Conservation (phyloP, 305 asterid species). For the Solanum hybrid region DNA sequence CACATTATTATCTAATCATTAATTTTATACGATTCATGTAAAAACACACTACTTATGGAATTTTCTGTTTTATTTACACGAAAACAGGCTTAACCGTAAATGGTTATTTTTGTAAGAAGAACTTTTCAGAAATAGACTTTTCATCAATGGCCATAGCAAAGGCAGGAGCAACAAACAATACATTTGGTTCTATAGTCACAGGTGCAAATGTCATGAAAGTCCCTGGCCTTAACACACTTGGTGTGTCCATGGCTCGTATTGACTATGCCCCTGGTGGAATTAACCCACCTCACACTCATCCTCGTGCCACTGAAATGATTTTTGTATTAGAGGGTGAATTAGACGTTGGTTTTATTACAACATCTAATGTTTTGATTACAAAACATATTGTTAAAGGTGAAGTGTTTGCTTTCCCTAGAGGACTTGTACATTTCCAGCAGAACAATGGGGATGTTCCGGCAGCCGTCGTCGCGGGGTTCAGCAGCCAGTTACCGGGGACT, state of each 20-base stretch:
- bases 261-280: slow-evolving; percentile 86
- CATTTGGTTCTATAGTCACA: slow-evolving; percentile 53
- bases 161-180: slow-evolving; percentile 63
- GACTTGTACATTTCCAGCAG: slow-evolving; percentile 82
- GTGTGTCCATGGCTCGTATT: slow-evolving; percentile 62
- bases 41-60: neutral
- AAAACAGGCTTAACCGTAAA: slow-evolving; percentile 44
- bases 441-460: slow-evolving; percentile 59
- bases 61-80: neutral
- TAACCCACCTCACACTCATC: slow-evolving; percentile 93
- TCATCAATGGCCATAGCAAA: slow-evolving; percentile 34
- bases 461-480: slow-evolving; percentile 64
- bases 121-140: slow-evolving; percentile 55
- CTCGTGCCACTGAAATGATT: slow-evolving; percentile 87
- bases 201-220: slow-evolving; percentile 55
- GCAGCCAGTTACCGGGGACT: slow-evolving; percentile 83
- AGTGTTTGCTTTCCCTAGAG: slow-evolving; percentile 58
- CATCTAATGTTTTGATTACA: slow-evolving; percentile 49
- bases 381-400: slow-evolving; percentile 59
- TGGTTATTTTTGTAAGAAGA: slow-evolving; percentile 64
- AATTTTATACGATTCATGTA: neutral
- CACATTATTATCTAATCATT: neutral
- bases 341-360: slow-evolving; percentile 77
- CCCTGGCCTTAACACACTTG: slow-evolving; percentile 87
- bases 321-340: slow-evolving; percentile 67